A percentile compares a stretch with the other conserved stretches of the same genome.
Conservation (phyloP, 1,284 basidiomycete genomes). For the Retiboletus flavoniger region DNA sequence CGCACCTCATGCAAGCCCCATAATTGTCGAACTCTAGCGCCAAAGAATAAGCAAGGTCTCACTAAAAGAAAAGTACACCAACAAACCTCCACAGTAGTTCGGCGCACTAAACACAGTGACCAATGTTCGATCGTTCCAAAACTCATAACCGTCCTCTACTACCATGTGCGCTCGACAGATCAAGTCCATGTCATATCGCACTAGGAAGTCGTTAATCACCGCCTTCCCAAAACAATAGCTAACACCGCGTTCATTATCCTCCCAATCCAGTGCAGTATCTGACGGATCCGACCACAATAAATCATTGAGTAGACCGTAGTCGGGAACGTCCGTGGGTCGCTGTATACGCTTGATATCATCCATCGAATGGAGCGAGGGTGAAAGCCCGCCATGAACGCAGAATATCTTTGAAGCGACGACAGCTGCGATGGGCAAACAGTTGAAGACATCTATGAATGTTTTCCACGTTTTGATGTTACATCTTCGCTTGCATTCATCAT, state of each 20-base stretch:
- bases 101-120: slow-evolving; percentile 99
- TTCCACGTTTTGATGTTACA: slow-evolving; percentile 99
- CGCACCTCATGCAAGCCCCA: slow-evolving; percentile 88
- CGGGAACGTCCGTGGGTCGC: slow-evolving; percentile 98
- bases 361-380: slow-evolving; percentile 97
- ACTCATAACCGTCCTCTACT: slow-evolving; percentile 99
- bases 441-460: slow-evolving; percentile 99
- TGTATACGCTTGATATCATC: slow-evolving; percentile 99
- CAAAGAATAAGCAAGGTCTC: slow-evolving; percentile 17
- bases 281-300: slow-evolving; percentile 98
- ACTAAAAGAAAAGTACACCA: slow-evolving; percentile 6
- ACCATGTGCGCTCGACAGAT: slow-evolving; percentile 99
- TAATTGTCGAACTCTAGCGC: slow-evolving; percentile 92
- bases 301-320: slow-evolving; percentile 97
- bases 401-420: slow-evolving; percentile 99
- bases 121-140: slow-evolving; percentile 98
- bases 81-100: slow-evolving; percentile 91
- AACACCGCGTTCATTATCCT: slow-evolving; percentile 99
- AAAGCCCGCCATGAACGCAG: slow-evolving; percentile 97
- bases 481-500: slow-evolving; percentile 99
- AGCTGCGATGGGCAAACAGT: slow-evolving; percentile 97
- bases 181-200: slow-evolving; percentile 95
- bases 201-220: slow-evolving; percentile 95
- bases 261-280: slow-evolving; percentile 98
- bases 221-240: slow-evolving; percentile 99